Evolutionary conservation across 345 rosid species (phyloP).

Genomic region (Triadica sebifera): DNA sequence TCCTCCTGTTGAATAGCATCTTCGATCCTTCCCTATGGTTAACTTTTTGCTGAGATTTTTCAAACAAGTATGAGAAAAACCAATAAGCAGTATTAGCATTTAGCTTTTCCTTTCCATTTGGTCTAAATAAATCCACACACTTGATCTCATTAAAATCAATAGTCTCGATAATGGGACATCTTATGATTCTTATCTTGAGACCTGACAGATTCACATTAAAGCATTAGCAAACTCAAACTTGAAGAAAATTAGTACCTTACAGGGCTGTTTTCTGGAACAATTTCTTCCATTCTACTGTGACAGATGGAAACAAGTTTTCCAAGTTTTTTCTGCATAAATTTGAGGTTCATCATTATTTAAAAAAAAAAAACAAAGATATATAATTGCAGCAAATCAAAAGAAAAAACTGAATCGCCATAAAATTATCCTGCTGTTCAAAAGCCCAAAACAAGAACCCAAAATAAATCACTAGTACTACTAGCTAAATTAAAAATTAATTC

Average conservation of each 20-base stretch:
- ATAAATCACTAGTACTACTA: background rate
- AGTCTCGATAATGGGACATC: background rate
- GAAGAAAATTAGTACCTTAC: slow-evolving; percentile 50
- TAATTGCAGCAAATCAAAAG: background rate
- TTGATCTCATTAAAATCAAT: background rate
- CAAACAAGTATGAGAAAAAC: no score
- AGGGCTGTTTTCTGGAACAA: slow-evolving; percentile 45
- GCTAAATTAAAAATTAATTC: background rate
- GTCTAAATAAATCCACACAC: no score
- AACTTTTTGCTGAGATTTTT: no score
- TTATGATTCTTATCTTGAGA: background rate
- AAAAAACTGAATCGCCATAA: background rate
- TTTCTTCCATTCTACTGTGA: slow-evolving; percentile 79
- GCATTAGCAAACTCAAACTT: slow-evolving; percentile 11
- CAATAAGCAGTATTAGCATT: no score
- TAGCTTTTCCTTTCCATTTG: no score
- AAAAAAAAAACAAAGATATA: background rate
- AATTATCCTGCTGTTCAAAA: background rate
- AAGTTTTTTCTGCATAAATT: slow-evolving; percentile 53
- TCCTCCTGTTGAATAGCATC: no score
- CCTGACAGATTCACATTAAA: background rate
- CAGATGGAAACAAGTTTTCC: slow-evolving; percentile 66
- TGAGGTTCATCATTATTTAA: slow-evolving; percentile 3
- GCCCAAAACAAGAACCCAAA: background rate
- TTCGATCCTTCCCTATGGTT: no score